Percentiles rank a stretch among this genome's conserved stretches.
These are phyloP conservation scores for Ophiorrhiza pumila DNA, from an alignment of 257 asterid species.

Conservation along the genomic window DNA sequence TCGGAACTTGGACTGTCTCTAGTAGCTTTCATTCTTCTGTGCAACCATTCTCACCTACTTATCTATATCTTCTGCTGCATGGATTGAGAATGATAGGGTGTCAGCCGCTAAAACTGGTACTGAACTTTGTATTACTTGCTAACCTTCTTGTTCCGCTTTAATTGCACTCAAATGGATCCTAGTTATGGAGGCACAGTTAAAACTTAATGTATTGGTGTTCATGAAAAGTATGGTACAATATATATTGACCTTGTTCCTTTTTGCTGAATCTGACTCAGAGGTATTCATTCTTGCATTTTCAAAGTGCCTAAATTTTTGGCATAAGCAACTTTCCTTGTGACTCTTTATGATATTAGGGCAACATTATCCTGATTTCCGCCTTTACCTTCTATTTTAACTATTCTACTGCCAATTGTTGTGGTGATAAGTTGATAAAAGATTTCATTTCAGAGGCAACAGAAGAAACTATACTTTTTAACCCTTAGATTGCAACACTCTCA, in stretches of 20 bases:
- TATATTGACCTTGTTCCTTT: not conserved
- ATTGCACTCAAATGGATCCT: not conserved
- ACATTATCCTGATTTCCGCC: not conserved
- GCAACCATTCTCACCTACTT: not conserved
- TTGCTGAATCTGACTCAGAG: not conserved
- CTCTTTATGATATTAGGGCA: not conserved
- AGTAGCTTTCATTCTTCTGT: not conserved
- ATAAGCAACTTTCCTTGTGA: not conserved
- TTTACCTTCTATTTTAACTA: not conserved
- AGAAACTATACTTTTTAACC: not conserved
- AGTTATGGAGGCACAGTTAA: not conserved
- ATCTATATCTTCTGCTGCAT: not conserved
- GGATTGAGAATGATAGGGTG: slow-evolving; percentile 2
- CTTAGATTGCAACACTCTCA: not conserved
- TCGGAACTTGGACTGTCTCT: not conserved
- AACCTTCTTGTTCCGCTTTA: not conserved
- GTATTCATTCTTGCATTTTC: not conserved
- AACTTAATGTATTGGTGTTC: not conserved
- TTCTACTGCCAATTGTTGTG: not conserved
- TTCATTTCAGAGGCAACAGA: not conserved
- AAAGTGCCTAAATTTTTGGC: not conserved
- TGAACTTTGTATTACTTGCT: not conserved
- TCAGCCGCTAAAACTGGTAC: not conserved
- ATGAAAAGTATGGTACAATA: not conserved
- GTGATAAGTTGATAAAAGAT: not conserved